These are phyloP conservation scores for Ogataea naganishii DNA, from an alignment of 805 yeast species.

Conservation along the genomic window DNA sequence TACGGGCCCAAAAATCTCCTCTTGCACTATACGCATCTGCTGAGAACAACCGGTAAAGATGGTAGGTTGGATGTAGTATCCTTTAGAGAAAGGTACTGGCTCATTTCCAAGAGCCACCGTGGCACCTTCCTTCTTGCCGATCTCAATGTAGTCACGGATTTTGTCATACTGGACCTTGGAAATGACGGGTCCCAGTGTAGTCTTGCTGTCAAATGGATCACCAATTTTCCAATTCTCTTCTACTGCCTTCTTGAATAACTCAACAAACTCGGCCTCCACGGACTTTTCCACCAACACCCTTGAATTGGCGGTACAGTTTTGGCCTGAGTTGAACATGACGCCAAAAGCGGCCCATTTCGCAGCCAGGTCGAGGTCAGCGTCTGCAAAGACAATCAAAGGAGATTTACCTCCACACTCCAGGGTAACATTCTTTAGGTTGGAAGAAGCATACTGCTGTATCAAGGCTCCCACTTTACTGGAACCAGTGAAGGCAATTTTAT, in stretches of 20 bases:
- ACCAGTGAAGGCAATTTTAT: constrained; percentile 59
- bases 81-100: constrained; percentile 35
- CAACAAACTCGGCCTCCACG: constrained; percentile 45
- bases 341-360: constrained; percentile 63
- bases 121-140: constrained; percentile 43
- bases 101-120: constrained; percentile 34
- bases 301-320: constrained; percentile 61
- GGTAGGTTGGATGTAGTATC: constrained; percentile 69
- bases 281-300: constrained; percentile 50
- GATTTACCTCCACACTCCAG: constrained; percentile 72
- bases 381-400: constrained; percentile 52
- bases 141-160: constrained; percentile 33
- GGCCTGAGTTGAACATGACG: constrained; percentile 57
- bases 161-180: constrained; percentile 48
- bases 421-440: constrained; percentile 54
- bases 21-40: constrained; percentile 56
- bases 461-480: constrained; percentile 60
- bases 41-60: constrained; percentile 64
- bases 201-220: constrained; percentile 36
- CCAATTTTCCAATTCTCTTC: constrained; percentile 46
- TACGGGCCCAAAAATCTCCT: constrained; percentile 88
- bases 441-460: constrained; percentile 53
- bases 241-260: constrained; percentile 35
- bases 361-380: constrained; percentile 58
- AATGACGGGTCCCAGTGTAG: constrained; percentile 56